A percentile compares a stretch with the other conserved stretches of the same genome.
phyloP scores from a whole-genome alignment of 2,329 filamentous ascomycete species.

The Ophioceras dolichostomum region DNA sequence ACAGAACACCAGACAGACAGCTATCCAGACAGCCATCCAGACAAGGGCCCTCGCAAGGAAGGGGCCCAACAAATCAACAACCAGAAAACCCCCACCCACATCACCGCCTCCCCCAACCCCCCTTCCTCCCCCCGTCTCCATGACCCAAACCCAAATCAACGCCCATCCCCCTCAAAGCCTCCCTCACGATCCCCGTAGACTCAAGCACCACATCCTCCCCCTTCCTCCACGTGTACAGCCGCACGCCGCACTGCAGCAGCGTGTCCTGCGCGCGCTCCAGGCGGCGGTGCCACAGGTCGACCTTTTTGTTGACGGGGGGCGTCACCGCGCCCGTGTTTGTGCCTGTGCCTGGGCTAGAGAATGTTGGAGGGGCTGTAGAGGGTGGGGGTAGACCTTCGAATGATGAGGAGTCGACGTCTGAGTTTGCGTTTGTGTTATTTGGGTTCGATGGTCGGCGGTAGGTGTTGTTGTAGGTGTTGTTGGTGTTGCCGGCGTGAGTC shows the following conservation, averaged over 20 bases:
- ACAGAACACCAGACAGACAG: no score
- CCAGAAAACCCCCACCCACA: no score
- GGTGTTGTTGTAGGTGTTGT: constrained; percentile 7
- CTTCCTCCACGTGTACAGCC: constrained; percentile 59
- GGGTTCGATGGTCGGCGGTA: no score
- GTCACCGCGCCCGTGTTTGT: constrained; percentile 3
- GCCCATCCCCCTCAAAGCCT: constrained; percentile 28
- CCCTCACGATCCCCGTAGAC: constrained; percentile 51
- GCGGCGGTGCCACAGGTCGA: constrained; percentile 60
- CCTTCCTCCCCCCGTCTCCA: background rate
- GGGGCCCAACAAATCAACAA: no score
- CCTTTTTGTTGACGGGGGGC: constrained; percentile 45
- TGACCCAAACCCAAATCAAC: no score
- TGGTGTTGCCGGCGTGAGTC: no score
- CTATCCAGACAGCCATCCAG: no score
- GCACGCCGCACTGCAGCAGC: constrained; percentile 52
- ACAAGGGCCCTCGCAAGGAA: no score
- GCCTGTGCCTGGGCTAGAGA: constrained; percentile 12
- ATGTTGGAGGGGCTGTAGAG: background rate
- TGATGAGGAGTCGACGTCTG: background rate
- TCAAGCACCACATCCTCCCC: constrained; percentile 59
- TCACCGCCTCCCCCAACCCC: background rate
- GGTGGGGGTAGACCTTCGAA: background rate
- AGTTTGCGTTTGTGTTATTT: no score
- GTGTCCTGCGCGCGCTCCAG: constrained; percentile 50